Percentiles rank a stretch among this genome's conserved stretches.
Evolutionary conservation across 352 stramenopile species (phyloP).

Genomic region (Phytophthora sp.): DNA sequence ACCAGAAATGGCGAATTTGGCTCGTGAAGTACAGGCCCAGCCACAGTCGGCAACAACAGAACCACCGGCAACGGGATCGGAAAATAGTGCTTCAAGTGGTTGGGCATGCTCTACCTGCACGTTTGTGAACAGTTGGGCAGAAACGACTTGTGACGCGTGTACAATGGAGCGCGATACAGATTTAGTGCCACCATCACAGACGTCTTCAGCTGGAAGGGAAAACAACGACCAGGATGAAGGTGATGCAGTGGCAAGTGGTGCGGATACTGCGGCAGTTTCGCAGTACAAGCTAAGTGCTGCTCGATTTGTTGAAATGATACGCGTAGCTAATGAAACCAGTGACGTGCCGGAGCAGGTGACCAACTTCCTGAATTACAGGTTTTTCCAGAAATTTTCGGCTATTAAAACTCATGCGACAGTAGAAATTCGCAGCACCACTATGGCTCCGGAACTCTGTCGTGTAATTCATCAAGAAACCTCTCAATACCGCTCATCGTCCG

Average conservation of each 20-base stretch:
- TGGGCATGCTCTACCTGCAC: conserved; percentile 75
- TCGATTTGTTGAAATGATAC: conserved; percentile 46
- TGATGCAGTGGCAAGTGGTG: conserved; percentile 1
- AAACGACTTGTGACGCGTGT: conserved; percentile 57
- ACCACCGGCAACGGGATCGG: background rate
- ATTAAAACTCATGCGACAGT: background rate
- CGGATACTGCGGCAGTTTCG: background rate
- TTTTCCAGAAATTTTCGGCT: conserved; percentile 22
- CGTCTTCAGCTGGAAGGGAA: conserved; percentile 6
- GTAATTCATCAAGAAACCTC: conserved; percentile 35
- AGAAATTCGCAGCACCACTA: background rate
- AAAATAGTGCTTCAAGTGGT: conserved; percentile 24
- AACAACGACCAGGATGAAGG: conserved; percentile 17
- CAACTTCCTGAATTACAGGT: conserved; percentile 38
- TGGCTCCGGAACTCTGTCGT: conserved; percentile 6
- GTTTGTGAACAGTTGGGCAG: conserved; percentile 66
- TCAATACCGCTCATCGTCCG: conserved; percentile 31
- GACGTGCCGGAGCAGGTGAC: conserved; percentile 32
- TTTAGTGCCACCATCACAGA: conserved; percentile 32
- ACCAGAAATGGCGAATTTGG: conserved; percentile 43
- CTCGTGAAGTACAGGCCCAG: conserved; percentile 30
- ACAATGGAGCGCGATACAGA: conserved; percentile 56
- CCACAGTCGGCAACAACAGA: conserved; percentile 15
- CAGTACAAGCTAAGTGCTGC: conserved; percentile 36
- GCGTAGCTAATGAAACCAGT: conserved; percentile 38